Evolutionary conservation across 768 basidiomycete genomes (phyloP), one percentile per base, ranked within the genome.

Genomic region (Amanita molliuscula): DNA sequence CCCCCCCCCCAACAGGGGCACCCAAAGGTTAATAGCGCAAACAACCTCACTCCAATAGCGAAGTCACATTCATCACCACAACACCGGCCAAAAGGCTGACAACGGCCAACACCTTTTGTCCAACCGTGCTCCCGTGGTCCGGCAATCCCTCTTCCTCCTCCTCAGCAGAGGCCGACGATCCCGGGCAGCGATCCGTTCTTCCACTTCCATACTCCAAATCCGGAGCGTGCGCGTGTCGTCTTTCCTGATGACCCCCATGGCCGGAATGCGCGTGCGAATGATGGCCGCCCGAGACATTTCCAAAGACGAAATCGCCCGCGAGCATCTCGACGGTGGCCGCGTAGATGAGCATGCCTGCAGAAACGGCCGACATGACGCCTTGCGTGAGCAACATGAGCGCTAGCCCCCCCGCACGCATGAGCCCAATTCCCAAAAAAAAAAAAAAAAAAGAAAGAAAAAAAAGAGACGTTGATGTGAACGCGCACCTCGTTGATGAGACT

Each of bases 291-390:
- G 68, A 59, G 37, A 73, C 71, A 53, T 78, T 78, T 34, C 87
- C 84, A 65, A 84, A 83, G 37, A 90, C 84, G 55, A 90, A 89
- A 62, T 91, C 88, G 2, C 78, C 88, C 0, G 85, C 88, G 46
- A 91, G 76, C 84, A 91, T 90, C 71, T 90, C 88, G 6, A 90
- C 86, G 8, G 81, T 85, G 9, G 83, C 78, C 0, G 83, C 88
- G 57, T 89, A 90, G 40, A 83, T 88, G 44, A 91, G 74, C 82
- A 90, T 81, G 3, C 88, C 87, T 0, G 87, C 84, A 0, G 84
- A 87, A 28, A 88, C 70, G n/a, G 84, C 85, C 6, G 80, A 82
- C 82, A 89, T 81, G 38, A 89, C 59, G 18, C 88, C 88, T 60
- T 85, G 81, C 1, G 73, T 71, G 13, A 84, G 70, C 33, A 69